Evolutionary conservation across 1,284 basidiomycete species (phyloP).

Genomic region (Veloboletus limbatus): DNA sequence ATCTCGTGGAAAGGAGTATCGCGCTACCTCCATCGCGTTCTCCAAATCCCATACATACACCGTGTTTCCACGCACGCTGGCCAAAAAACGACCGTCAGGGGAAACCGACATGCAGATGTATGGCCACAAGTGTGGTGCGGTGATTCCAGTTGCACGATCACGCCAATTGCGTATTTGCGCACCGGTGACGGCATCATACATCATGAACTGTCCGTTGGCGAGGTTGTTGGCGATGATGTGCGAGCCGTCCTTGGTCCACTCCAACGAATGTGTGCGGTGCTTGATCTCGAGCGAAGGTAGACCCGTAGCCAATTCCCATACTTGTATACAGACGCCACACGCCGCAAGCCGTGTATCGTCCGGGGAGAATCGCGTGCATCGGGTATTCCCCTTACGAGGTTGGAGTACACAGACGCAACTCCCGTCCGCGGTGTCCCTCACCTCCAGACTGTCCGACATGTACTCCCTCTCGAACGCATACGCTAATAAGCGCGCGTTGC

Average conservation of each 20-base stretch:
- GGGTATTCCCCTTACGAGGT: constrained; percentile 25
- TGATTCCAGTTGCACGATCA: constrained; percentile 6
- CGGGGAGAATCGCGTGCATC: constrained; percentile 30
- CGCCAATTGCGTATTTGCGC: constrained; percentile 24
- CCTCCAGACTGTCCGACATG: constrained; percentile 28
- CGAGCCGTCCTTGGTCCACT: constrained; percentile 23
- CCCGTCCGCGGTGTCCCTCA: constrained; percentile 15
- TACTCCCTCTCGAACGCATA: constrained; percentile 27
- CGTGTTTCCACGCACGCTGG: constrained; percentile 22
- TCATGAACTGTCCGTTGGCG: constrained; percentile 24
- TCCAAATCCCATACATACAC: constrained; percentile 23
- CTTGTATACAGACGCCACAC: constrained; percentile 25
- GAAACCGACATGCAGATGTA: constrained; percentile 28
- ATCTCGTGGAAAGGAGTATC: constrained; percentile 24
- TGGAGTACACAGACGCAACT: constrained; percentile 19
- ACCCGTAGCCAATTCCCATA: constrained; percentile 21
- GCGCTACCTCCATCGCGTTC: constrained; percentile 13
- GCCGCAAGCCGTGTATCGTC: constrained; percentile 25
- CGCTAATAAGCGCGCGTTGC: constrained; percentile 19
- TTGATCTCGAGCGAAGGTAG: constrained; percentile 26
- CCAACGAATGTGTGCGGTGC: constrained; percentile 25
- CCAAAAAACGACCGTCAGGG: constrained; percentile 16
- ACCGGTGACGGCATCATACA: constrained; percentile 23
- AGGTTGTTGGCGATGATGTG: constrained; percentile 25
- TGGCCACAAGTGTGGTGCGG: constrained; percentile 18